These are phyloP conservation scores for Acanthamoeba sp. DNA, from an alignment of 208 protist genomes.

Conservation along the genomic window DNA sequence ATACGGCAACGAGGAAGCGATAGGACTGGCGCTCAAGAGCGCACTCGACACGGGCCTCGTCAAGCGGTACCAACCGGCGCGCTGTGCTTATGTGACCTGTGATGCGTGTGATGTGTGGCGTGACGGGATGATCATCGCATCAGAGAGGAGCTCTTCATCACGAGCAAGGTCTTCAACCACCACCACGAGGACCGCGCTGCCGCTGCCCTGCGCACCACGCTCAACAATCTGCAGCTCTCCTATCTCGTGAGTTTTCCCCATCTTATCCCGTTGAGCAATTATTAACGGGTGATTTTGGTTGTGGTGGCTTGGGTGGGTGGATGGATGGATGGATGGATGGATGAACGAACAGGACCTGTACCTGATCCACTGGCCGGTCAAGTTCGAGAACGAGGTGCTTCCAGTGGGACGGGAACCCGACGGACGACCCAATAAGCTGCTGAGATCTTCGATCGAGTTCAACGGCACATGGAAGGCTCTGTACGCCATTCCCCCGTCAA, in stretches of 20 bases:
- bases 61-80: no score
- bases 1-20: no score
- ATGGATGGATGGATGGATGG: neutral
- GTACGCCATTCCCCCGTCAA: neutral
- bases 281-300: no score
- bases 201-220: conserved; percentile 4
- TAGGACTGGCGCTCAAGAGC: no score
- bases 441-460: neutral
- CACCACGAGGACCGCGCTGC: conserved; percentile 10
- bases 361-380: conserved; percentile 65
- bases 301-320: no score
- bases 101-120: no score
- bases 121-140: no score
- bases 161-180: conserved; percentile 56
- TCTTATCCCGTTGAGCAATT: no score
- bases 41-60: no score
- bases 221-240: conserved; percentile 61
- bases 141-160: conserved; percentile 50
- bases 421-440: conserved; percentile 25
- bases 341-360: conserved; percentile 31
- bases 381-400: conserved; percentile 59
- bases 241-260: neutral
- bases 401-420: neutral
- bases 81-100: no score
- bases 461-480: conserved; percentile 22